Base-by-base conservation (phyloP, 2,329 filamentous ascomycete genomes). In the Neopestalotiopsis rosae region DNA sequence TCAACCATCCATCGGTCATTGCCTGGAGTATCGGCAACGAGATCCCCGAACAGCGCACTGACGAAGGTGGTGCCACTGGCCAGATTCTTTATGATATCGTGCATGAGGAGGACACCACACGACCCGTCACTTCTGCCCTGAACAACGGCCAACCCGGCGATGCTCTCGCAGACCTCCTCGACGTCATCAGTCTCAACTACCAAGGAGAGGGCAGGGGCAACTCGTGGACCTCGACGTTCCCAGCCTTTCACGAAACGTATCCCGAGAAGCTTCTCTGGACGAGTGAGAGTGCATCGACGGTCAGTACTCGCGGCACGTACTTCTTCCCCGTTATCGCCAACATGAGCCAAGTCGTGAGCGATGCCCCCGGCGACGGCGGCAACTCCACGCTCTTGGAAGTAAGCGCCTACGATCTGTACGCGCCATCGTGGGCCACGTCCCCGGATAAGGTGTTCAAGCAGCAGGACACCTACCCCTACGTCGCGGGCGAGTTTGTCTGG, bases 21-120 rank as follows among this genome's bases (percentile, higher is more conserved):
- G 79, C 79, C 1, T 88, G 86, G 87, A 86, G 84, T 69, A 81
- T 85, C 64, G 86, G 87, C 3, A 89, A 89, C 73, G 87, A 88
- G 74, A 80, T 88, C 1, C 73, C 78, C 1, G 86, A 88, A 72
- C 86, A 88, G 75, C 71, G 73, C 17, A 76, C 74, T 5, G 75
- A 77, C 49, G 70, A 76, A 1, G 80, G 80, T 7, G 78, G 76
- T 3, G 72, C 73, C 0, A 73, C 79, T 0, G 81, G 79, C 13
- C 73, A 75, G 30, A 64, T 66, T 9, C 80, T 88, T 3, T 79
- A 79, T 13, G 77, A 79, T 30, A 85, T 88, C 4, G 74, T 83
- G 0, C 74, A 71, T 28, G 74, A 81, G 5, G 87, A 89, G 71
- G 86, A 88, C 66, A 71, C 81, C 0, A 87, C 85, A 0, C 80